A percentile compares a stretch with the other conserved stretches of the same genome.
Conservation (phyloP, 331 rosid genomes). For the Malus hybrid region DNA sequence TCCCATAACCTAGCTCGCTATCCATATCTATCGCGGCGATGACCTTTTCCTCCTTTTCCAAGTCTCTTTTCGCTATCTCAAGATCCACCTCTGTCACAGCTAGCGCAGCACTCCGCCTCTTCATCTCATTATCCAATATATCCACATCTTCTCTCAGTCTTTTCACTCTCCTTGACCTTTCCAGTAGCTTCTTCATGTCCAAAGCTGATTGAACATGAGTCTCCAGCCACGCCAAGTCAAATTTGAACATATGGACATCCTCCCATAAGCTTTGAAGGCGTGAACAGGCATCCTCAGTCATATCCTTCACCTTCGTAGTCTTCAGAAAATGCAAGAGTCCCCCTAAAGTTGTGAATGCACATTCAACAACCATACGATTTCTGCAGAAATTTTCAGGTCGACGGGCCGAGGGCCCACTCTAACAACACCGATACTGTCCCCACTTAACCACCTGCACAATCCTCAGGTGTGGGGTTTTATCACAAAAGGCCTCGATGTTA, state of each 20-base stretch:
- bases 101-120: neutral
- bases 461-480: too few relatives aligned
- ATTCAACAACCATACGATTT: neutral
- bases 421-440: too few relatives aligned
- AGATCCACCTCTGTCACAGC: neutral
- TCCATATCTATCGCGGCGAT: neutral
- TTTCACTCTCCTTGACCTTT: neutral
- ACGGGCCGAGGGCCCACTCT: too few relatives aligned
- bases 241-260: neutral
- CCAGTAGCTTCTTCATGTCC: neutral
- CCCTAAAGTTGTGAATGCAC: neutral
- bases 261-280: neutral
- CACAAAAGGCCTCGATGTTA: too few relatives aligned
- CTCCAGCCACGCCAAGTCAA: neutral
- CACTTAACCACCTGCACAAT: too few relatives aligned
- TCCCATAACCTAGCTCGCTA: neutral
- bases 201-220: neutral
- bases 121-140: neutral
- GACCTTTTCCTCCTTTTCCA: neutral
- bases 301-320: neutral
- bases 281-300: neutral
- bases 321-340: neutral
- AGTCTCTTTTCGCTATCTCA: neutral
- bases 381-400: too few relatives aligned
- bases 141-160: neutral